Evolutionary conservation across 2,329 filamentous ascomycete species (phyloP).

Genomic region (Fusarium humuli): DNA sequence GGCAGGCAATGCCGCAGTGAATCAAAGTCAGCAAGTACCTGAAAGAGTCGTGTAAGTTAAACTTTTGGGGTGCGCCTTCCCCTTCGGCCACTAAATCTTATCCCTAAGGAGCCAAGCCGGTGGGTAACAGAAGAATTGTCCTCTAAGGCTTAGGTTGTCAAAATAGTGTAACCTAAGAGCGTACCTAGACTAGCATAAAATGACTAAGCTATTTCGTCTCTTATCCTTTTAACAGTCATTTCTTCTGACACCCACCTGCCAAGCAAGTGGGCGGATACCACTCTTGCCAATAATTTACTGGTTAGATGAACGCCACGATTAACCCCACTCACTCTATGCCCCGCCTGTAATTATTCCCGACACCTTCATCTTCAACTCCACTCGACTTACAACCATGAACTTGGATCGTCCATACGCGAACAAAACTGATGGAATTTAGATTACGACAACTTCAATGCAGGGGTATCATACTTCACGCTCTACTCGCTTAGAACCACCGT

Average conservation of each 20-base stretch:
- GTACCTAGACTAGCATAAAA: too few species aligned
- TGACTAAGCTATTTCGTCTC: too few species aligned
- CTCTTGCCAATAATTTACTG: background rate
- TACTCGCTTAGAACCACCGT: background rate
- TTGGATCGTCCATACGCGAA: constrained; percentile 12
- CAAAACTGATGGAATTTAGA: background rate
- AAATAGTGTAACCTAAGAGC: too few species aligned
- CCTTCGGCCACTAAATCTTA: constrained; percentile 35
- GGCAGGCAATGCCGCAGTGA: background rate
- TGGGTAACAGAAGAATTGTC: too few species aligned
- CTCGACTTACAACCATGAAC: constrained; percentile 10
- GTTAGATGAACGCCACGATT: constrained; percentile 12
- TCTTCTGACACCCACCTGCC: background rate
- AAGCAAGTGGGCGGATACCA: background rate
- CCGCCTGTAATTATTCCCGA: constrained; percentile 21
- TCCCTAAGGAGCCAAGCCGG: constrained; percentile 1
- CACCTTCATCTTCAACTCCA: constrained; percentile 15
- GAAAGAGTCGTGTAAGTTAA: constrained; percentile 9
- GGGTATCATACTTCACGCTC: background rate
- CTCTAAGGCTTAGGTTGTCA: too few species aligned
- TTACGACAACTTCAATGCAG: background rate
- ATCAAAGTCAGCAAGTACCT: background rate
- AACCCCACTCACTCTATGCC: constrained; percentile 8
- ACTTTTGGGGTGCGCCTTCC: constrained; percentile 23
- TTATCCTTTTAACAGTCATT: background rate